A percentile compares a stretch with the other conserved stretches of the same genome.
phyloP scores from a whole-genome alignment of 2,329 filamentous ascomycete genomes.

The Fusarium coicis region DNA sequence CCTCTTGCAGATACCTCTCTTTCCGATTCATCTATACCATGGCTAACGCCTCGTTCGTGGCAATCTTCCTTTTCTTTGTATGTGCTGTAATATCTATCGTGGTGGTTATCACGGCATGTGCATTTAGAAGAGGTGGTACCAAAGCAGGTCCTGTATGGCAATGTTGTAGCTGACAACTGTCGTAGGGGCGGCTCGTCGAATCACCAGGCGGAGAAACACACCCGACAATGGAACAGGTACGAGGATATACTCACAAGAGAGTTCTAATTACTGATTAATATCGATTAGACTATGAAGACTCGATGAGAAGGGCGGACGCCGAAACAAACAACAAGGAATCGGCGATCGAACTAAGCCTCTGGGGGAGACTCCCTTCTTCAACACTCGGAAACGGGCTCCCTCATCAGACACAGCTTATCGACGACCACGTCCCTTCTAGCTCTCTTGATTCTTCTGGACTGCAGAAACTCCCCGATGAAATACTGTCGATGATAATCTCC shows the following conservation, averaged over 20 bases:
- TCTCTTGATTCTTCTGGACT: background rate
- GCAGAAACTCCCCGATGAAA: background rate
- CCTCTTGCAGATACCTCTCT: background rate
- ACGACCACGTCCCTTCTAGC: background rate
- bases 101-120: too few relatives aligned
- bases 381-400: background rate
- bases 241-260: accelerated
- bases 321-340: background rate
- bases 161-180: background rate
- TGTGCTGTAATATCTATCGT: too few relatives aligned
- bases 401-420: background rate
- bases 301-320: background rate
- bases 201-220: too few relatives aligned
- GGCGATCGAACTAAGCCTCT: background rate
- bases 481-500: background rate
- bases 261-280: background rate
- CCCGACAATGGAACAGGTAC: background rate
- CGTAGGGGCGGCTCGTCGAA: too few relatives aligned
- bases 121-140: too few relatives aligned
- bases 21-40: too few relatives aligned
- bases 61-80: too few relatives aligned
- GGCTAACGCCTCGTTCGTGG: too few relatives aligned
- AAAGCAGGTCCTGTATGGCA: too few relatives aligned
- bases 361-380: background rate
- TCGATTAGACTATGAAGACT: background rate